These are phyloP conservation scores for Pichia occidentalis DNA, from an alignment of 805 yeast species.

Conservation along the genomic window DNA sequence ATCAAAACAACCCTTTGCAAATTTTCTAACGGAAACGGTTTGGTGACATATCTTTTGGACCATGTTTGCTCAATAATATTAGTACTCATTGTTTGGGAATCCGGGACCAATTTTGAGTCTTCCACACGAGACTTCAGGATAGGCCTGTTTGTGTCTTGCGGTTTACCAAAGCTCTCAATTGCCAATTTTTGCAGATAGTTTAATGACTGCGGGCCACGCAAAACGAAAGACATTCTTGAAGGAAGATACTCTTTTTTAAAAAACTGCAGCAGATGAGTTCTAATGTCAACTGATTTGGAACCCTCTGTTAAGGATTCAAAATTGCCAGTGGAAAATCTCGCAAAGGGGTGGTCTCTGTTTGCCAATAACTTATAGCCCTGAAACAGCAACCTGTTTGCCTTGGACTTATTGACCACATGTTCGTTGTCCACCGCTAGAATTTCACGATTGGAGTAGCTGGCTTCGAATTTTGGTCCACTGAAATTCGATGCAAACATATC, in stretches of 20 bases:
- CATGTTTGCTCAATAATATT: slow-evolving; percentile 15
- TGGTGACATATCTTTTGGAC: slow-evolving; percentile 20
- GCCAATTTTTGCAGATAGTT: slow-evolving; percentile 51
- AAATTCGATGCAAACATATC: slow-evolving; percentile 47
- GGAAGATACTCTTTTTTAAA: slow-evolving; percentile 38
- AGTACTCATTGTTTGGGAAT: background rate
- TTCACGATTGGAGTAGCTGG: slow-evolving; percentile 40
- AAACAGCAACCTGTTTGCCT: slow-evolving; percentile 41
- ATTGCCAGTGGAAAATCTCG: slow-evolving; percentile 62
- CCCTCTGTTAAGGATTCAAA: slow-evolving; percentile 38
- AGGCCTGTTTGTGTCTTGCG: slow-evolving; percentile 16
- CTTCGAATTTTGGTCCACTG: slow-evolving; percentile 43
- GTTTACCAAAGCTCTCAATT: slow-evolving; percentile 34
- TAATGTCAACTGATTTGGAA: slow-evolving; percentile 31
- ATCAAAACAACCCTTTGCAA: slow-evolving; percentile 33
- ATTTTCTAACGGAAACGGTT: slow-evolving; percentile 20
- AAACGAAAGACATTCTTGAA: slow-evolving; percentile 48
- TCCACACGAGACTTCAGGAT: too few relatives aligned
- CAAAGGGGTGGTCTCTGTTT: slow-evolving; percentile 44
- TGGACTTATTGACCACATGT: slow-evolving; percentile 47
- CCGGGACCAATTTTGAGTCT: background rate
- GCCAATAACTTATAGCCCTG: slow-evolving; percentile 55
- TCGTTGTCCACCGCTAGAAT: slow-evolving; percentile 60
- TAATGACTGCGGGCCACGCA: slow-evolving; percentile 62
- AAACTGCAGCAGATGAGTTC: slow-evolving; percentile 32